Base-by-base conservation (phyloP, 1,139 yeast species). In the Yamadazyma atlantica region DNA sequence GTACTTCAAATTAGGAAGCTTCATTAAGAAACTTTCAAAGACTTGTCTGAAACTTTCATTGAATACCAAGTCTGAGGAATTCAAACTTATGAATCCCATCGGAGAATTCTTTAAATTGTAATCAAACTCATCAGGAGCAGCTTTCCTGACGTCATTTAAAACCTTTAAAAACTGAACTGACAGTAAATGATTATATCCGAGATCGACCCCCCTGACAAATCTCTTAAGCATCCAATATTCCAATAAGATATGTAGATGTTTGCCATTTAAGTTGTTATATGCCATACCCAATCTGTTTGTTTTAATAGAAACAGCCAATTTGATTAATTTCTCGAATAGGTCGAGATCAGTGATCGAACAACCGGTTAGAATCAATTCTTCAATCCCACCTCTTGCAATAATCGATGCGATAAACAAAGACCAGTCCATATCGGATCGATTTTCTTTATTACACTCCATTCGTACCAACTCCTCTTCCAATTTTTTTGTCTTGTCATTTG, bases 361-460 rank as follows among this genome's bases (percentile, higher is more conserved):
- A 18, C 94, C 92, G 11, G 84, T 81, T 37, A 85, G 57, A 26
- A 84, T 74, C 39, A 85, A 59, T 50, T 83, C 90, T 39, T 80
- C 87, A n/a, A 85, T 67, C 21, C 90, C 90, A 25, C 82, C 83
- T 45, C 87, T 66, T 2, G 80, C 79, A 11, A 82, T 76, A 10
- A 85, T 54, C 0, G 89, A 73, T 1, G 89, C 90, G 3, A 82
- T 80, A 44, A 85, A 66, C 31, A 84, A 59, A 16, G 82, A 67
- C 94, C 94, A 85, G 52, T 85, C 85, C 82, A 81, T 80, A 42
- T 83, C 90, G 7, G 81, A 69, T 49, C 94, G 65, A 43, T 80
- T 74, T 13, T 75, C 75, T 40, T 61, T 56, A 48, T 80, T 78
- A 46, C 82, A 73, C 14, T 55, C 54, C 94, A 84, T 85, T 51